Conservation (phyloP, 768 basidiomycete species). For the Tulasnella sp. region DNA sequence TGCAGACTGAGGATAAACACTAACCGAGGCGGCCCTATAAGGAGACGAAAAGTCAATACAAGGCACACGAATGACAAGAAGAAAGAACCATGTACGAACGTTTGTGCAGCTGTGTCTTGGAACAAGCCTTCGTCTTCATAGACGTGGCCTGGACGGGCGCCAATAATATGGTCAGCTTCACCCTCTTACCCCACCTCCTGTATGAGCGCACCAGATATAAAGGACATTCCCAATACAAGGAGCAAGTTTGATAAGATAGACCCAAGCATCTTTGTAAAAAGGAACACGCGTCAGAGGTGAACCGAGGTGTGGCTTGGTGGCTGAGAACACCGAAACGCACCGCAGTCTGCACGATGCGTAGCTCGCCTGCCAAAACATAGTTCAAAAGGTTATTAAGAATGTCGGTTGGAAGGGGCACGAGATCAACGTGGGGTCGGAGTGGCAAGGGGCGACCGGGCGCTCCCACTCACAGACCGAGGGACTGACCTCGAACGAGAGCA, state of each 20-base stretch:
- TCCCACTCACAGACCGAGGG: neutral
- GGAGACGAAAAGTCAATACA: conserved; percentile 10
- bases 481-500: conserved; percentile 65
- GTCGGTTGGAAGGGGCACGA: neutral
- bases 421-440: neutral
- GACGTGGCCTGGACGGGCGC: conserved; percentile 46
- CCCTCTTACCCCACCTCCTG: no score
- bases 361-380: conserved; percentile 44
- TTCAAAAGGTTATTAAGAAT: neutral
- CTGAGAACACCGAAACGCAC: conserved; percentile 35
- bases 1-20: conserved; percentile 23
- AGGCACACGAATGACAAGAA: conserved; percentile 2
- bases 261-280: conserved; percentile 60
- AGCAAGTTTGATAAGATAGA: conserved; percentile 87
- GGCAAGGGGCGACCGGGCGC: neutral
- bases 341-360: conserved; percentile 87
- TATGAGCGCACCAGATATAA: conserved; percentile 69
- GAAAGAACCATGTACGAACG: conserved; percentile 41
- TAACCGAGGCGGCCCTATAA: conserved; percentile 35
- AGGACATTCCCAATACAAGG: conserved; percentile 84
- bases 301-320: neutral
- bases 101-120: conserved; percentile 78
- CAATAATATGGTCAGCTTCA: neutral
- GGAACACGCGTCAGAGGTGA: neutral
- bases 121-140: conserved; percentile 62